Conservation (phyloP, 129 eudicot species). For the Cynara cardunculus region DNA sequence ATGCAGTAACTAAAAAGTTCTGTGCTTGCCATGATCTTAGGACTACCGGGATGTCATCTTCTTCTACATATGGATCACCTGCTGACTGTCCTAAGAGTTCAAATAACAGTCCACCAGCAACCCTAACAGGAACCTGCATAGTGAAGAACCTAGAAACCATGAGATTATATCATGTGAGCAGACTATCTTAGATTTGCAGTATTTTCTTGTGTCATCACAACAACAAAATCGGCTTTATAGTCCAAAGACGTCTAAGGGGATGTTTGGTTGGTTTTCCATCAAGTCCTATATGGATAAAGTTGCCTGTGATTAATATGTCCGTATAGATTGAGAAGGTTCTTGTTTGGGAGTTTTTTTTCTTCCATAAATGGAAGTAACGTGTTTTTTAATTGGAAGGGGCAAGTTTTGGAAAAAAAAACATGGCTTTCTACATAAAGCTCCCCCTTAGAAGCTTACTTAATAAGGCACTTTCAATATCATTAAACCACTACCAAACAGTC, state of each 20-base stretch:
- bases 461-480: no score
- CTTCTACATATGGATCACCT: conserved; percentile 66
- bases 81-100: conserved; percentile 72
- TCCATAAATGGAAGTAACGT: no score
- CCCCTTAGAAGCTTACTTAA: no score
- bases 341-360: no score
- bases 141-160: neutral
- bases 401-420: no score
- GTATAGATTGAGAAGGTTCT: no score
- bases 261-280: no score
- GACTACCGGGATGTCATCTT: conserved; percentile 73
- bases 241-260: neutral
- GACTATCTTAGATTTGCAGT: neutral
- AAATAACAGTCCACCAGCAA: conserved; percentile 65
- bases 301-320: no score
- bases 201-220: neutral
- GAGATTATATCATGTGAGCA: conserved; percentile 1
- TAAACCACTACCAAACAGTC: no score
- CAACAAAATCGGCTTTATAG: neutral
- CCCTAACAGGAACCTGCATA: conserved; percentile 70
- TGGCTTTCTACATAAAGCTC: no score
- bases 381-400: no score
- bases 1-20: conserved; percentile 54
- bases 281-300: no score
- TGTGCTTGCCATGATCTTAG: conserved; percentile 75